Conservation (phyloP, 1,284 basidiomycete genomes). For the Trichosporon sp. region DNA sequence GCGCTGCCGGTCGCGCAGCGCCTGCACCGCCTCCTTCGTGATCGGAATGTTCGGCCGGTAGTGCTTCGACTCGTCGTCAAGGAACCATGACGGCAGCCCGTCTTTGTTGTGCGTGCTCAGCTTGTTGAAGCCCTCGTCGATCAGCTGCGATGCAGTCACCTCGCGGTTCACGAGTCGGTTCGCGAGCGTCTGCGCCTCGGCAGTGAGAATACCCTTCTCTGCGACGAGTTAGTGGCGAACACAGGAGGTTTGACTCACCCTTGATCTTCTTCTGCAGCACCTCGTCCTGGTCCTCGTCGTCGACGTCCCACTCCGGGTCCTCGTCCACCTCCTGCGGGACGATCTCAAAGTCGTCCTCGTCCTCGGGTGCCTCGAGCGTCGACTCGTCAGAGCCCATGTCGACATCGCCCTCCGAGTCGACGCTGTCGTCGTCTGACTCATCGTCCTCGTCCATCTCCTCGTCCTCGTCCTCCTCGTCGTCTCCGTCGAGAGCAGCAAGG, state of each 20-base stretch:
- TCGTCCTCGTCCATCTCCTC: slow-evolving; percentile 49
- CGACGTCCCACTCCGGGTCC: slow-evolving; percentile 71
- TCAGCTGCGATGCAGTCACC: slow-evolving; percentile 79
- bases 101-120: slow-evolving; percentile 89
- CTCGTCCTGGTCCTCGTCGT: slow-evolving; percentile 73
- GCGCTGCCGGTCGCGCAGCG: slow-evolving; percentile 82
- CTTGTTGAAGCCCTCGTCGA: slow-evolving; percentile 95
- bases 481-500: slow-evolving; percentile 54
- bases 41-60: slow-evolving; percentile 94
- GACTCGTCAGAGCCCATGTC: slow-evolving; percentile 34
- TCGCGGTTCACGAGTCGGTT: slow-evolving; percentile 88
- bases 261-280: slow-evolving; percentile 65
- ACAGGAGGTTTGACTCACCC: slow-evolving; percentile 54
- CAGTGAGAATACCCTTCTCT: slow-evolving; percentile 83
- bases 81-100: slow-evolving; percentile 89
- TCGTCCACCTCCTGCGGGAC: slow-evolving; percentile 62
- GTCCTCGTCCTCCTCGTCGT: slow-evolving; percentile 51
- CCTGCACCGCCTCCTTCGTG: slow-evolving; percentile 89
- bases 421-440: slow-evolving; percentile 32
- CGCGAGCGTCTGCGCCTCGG: slow-evolving; percentile 88
- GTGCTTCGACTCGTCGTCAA: slow-evolving; percentile 90
- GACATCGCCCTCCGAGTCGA: slow-evolving; percentile 29
- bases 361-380: slow-evolving; percentile 27
- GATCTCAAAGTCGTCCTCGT: slow-evolving; percentile 63
- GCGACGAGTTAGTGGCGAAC: slow-evolving; percentile 12